Base-by-base conservation (phyloP, 2,329 filamentous ascomycete species). In the Aspergillus sp. region DNA sequence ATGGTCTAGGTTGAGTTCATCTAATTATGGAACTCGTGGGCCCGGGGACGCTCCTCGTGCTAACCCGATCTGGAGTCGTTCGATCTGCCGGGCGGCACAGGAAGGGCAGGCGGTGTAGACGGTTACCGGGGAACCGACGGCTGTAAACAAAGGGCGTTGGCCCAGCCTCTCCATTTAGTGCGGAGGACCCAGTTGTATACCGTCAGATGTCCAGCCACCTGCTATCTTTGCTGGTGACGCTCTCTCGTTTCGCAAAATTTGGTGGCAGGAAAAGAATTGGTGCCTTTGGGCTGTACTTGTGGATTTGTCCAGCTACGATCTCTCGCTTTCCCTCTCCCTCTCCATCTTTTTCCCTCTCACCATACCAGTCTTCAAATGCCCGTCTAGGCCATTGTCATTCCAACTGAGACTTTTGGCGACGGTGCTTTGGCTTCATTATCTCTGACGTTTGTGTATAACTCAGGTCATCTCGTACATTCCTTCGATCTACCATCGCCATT, bases 121-220 rank as follows among this genome's bases (percentile, higher is more conserved):
- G 58, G 74, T 77, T 75, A 65, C 74, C 72, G 56, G 61, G 51
- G 70, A 67, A 71, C 73, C 70, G 64, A 56, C 33, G 27, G 56
- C 24, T 41, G 74, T 77, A 76, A 77, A 77, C 74, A 77, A 73
- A 68, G 58, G 61, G 52, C 61, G 69, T 72, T 76, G 71, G 72
- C 72, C 75, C 75, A 77, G 73, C 74, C 75, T 74, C 73, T 69
- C 59, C 34, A 67, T 69, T 69, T 57, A 57, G 49, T 57, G 44
- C 37, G 42, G 42, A 46, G 40, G 34, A 30, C 42, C 49, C 39
- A 42, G 27, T 53, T 55, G 37, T 55, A 55, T 42, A 48, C 34
- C 20, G 37, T 30, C 13, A 44, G 53, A 48, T 41, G 46, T 50
- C 73, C 73, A 76, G 73, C 73, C 73, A 73, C 73, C 73, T 64